Base-by-base conservation (phyloP, 805 yeast genomes). In the Saccharomyces paradoxus region DNA sequence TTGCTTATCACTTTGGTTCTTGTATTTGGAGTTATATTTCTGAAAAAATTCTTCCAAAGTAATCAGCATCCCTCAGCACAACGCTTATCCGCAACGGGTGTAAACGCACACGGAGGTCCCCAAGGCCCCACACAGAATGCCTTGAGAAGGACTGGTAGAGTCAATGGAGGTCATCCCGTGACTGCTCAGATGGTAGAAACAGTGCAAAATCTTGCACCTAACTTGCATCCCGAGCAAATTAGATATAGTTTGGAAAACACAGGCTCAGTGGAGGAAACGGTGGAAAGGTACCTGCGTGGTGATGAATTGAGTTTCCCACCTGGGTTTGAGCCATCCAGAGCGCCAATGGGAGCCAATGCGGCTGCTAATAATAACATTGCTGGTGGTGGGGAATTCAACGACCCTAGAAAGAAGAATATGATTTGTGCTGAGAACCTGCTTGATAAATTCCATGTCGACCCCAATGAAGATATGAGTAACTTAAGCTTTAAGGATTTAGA, bases 191-290 rank as follows among this genome's bases (percentile, higher is more conserved):
- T 91, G 97, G 77, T 91, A 47, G 90, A 85, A 58, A 82, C 87
- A 0, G 97, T 91, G 4, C 87, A 83, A 60, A 81, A 89, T 48
- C 76, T 91, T 51, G 96, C 90, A 0, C 97, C 97, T 2, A 75
- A 76, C 24, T 72, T 87, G 41, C 76, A 87, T 1, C 77, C 71
- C 3, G 89, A 80, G 7, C 94, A 87, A 66, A 89, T 92, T 56
- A 76, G 83, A 57, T 76, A 76, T 58, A 96, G 87, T 63, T 77
- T 92, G 58, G 83, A 84, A 63, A 75, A 81, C 55, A 81, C 92
- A 0, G 92, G 94, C 0, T 83, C 86, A 10, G 91, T 91, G 0
- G 89, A 88, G 67, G 79, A 70, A 8, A 89, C 97, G 0, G 83
- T 89, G 12, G 89, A 89, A 53, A 77, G 83, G 48, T 84, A 80